Conservation (phyloP, 108 stramenopile genomes). For the Conticribra guillardii region DNA sequence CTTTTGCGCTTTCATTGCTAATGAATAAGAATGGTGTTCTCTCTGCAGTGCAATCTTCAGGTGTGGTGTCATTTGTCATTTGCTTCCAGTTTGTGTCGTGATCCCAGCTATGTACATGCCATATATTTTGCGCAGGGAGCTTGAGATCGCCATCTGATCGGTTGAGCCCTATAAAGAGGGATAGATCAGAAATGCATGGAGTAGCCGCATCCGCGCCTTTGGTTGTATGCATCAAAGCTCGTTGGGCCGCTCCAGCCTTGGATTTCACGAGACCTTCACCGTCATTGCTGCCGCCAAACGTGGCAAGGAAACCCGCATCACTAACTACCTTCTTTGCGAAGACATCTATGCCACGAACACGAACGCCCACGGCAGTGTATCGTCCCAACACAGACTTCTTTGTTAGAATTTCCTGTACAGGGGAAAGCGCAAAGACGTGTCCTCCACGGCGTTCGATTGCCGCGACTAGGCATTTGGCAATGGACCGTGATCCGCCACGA, state of each 20-base stretch:
- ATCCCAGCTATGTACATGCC: constrained; percentile 38
- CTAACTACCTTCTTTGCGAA: constrained; percentile 23
- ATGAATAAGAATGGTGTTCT: constrained; percentile 55
- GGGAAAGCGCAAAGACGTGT: constrained; percentile 26
- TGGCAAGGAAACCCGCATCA: constrained; percentile 24
- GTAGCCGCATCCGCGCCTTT: constrained; percentile 9
- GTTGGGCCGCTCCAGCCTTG: constrained; percentile 16
- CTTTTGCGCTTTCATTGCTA: constrained; percentile 55
- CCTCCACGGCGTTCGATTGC: constrained; percentile 34
- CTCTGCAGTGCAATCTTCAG: constrained; percentile 23
- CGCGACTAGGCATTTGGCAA: constrained; percentile 26
- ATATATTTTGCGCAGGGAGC: constrained; percentile 45
- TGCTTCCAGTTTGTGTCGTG: constrained; percentile 38
- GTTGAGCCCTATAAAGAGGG: constrained; percentile 33
- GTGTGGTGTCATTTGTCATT: constrained; percentile 9
- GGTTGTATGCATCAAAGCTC: constrained; percentile 15
- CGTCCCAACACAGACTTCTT: constrained; percentile 11
- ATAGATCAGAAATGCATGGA: constrained; percentile 23
- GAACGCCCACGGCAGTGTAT: constrained; percentile 23
- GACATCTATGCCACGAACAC: constrained; percentile 29
- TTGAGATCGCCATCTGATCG: constrained; percentile 17
- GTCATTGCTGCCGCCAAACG: constrained; percentile 26
- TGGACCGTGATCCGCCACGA: constrained; percentile 25
- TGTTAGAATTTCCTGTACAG: constrained; percentile 32
- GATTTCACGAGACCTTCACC: constrained; percentile 1